Evolutionary conservation across 2,329 filamentous ascomycete genomes (phyloP), one percentile per base, ranked within the genome.

Genomic region (Neopestalotiopsis rosae): DNA sequence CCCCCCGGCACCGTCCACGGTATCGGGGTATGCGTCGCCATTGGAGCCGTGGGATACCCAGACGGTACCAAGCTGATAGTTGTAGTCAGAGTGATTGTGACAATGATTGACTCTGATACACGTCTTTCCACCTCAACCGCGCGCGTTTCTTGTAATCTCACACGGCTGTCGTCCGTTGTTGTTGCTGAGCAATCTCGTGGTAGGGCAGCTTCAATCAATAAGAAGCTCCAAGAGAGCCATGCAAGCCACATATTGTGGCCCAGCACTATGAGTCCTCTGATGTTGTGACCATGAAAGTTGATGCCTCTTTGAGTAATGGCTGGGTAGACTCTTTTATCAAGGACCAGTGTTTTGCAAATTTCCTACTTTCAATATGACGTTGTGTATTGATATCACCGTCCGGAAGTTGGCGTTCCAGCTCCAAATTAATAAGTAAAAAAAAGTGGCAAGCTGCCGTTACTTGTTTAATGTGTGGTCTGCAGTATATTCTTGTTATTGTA

Each of bases 21-120:
- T 49, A 65, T 52, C 4, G 62, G 62, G 1, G 62, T 65, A 52
- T 65, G 38, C 12, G 61, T 20, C 10, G 61, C 2, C 38, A 38
- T 63, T n/a, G 61, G 20, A 38, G 38, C 20, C 30, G 61, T 20
- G 9, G 45, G n/a, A 20, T n/a, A 24, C 9, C 12, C 30, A 49
- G 40, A 30, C 14, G 62, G 62, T 34, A 24, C 9, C 13, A 13
- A 13, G 24, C 20, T 24, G 38, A 65, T 24, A 52, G 62, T 65
- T n/a, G 62, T 65, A 40, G 62, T 65, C 30, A 56, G 38, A 3
- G 38, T 65, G 17, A 65, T 52, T 24, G 62, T 65, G 40, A 65
- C 45, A 65, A 40, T 14, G 42, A 65, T 24, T 24, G 42, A 38
- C 28, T 28, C 28, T 30, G 62, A 20, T 24, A 30, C 13, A 5